phyloP scores from a whole-genome alignment of 2,329 filamentous ascomycete species.

The Trichophyton rubrum region DNA sequence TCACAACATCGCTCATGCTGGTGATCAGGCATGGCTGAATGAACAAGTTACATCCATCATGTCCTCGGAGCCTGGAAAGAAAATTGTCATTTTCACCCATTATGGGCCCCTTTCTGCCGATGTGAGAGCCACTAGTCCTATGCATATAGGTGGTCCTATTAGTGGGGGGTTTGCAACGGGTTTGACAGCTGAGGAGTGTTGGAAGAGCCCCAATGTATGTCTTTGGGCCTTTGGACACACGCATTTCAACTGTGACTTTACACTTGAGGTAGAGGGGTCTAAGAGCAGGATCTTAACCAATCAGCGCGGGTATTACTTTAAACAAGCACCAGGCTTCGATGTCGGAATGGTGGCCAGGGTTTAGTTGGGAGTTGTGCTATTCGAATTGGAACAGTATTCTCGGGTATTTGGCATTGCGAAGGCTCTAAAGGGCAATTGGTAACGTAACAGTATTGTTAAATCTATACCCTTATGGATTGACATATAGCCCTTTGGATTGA shows the following conservation, averaged over 20 bases:
- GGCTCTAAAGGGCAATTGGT: no score
- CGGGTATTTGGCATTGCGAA: no score
- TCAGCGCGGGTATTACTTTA: slow-evolving; percentile 21
- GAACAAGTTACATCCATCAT: slow-evolving; percentile 23
- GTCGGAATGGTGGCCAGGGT: slow-evolving; percentile 15
- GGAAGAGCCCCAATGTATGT: slow-evolving; percentile 26
- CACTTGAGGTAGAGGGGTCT: not conserved
- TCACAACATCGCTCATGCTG: slow-evolving; percentile 22
- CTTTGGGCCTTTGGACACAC: slow-evolving; percentile 41
- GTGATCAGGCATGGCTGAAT: slow-evolving; percentile 31
- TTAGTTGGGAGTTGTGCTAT: not conserved
- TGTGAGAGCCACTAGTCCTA: slow-evolving; percentile 20
- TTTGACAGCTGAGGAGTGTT: slow-evolving; percentile 28
- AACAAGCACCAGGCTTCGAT: slow-evolving; percentile 27
- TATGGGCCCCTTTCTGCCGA: slow-evolving; percentile 23
- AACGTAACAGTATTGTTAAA: no score
- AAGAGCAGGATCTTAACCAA: slow-evolving; percentile 29
- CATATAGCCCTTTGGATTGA: no score
- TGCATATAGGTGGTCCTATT: slow-evolving; percentile 22
- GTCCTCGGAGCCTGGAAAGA: slow-evolving; percentile 21
- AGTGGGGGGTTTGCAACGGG: slow-evolving; percentile 34
- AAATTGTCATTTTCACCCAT: slow-evolving; percentile 30
- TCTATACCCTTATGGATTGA: no score
- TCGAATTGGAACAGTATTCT: not conserved
- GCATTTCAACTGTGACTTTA: slow-evolving; percentile 35